These are phyloP conservation scores for Saccharomyces cerevisiae DNA, from an alignment of 805 yeast genomes.

Conservation along the genomic window DNA sequence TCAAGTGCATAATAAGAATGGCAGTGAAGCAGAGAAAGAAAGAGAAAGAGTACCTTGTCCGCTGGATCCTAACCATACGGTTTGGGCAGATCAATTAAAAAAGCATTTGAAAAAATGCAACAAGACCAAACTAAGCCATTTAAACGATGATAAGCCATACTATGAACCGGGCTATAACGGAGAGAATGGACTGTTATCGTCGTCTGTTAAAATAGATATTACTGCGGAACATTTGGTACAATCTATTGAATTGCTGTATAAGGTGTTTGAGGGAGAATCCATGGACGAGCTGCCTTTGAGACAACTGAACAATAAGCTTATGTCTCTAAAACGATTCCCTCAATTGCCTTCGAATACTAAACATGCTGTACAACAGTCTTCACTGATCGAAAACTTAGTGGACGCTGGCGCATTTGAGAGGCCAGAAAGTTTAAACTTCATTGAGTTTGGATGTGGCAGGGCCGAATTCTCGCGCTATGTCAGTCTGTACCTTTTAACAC, in stretches of 20 bases:
- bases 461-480: constrained; percentile 73
- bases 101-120: constrained; percentile 59
- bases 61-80: constrained; percentile 62
- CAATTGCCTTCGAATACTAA: constrained; percentile 49
- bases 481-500: constrained; percentile 17
- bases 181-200: constrained; percentile 10
- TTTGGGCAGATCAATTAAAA: constrained; percentile 50
- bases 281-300: constrained; percentile 24
- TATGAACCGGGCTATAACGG: constrained; percentile 40
- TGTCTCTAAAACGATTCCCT: constrained; percentile 36
- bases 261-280: constrained; percentile 33
- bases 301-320: constrained; percentile 20
- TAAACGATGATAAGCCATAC: constrained; percentile 40
- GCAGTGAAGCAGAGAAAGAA: neutral
- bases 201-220: neutral
- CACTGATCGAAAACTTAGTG: constrained; percentile 62
- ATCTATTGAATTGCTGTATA: constrained; percentile 29
- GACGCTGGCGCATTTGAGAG: constrained; percentile 32
- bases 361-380: constrained; percentile 77
- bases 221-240: neutral
- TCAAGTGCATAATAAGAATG: neutral
- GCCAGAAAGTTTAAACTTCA: constrained; percentile 27
- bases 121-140: constrained; percentile 31
- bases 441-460: constrained; percentile 89
- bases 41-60: constrained; percentile 53